Base-by-base conservation (phyloP, 768 basidiomycete species). In the Plicaturopsis crispa region DNA sequence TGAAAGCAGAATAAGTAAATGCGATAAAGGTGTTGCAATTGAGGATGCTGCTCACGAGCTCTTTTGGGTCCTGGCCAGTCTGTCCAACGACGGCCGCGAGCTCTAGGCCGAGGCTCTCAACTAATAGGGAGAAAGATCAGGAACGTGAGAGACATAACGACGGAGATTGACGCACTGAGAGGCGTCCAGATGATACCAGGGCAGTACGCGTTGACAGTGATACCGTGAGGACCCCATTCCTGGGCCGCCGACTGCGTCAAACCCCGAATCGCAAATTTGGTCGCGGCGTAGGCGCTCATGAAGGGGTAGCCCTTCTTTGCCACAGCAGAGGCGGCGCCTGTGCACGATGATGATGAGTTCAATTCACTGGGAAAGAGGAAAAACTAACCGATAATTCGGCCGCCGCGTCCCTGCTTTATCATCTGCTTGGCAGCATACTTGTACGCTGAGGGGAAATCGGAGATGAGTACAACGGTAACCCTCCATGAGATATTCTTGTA, bases 191-290 rank as follows among this genome's bases (percentile, higher is more conserved):
- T 56, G 12, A 41, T 5, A 3, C 65, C 61, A 0, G 67, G 68
- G 3, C 63, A 60, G 38, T 70, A 67, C 1, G 61, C 50, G 35
- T 68, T 67, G 3, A 64, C 67, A 1, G 63, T 66, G 23, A 68
- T 66, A 6, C 48, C 44, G 41, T 64, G 42, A 12, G 50, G 35
- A 1, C 55, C 59, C 19, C 63, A 49, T 43, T 69, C 66, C 10
- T 4, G 6, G 6, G 16, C 31, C 6, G 12, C 16, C 16, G 32
- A 21, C 22, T 59, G 56, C 5, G 57, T 60, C 18, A 61, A 31
- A 2, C 47, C 58, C 4, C 58, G 44, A 33, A 60, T 44, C 12
- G 42, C 59, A 30, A 59, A 61, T 38, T 63, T 63, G 10, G 52
- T 51, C 2, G 57, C 54, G 17, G 39, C 40, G 33, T 63, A 63